phyloP scores from a whole-genome alignment of 2,329 filamentous ascomycete genomes.

The Exserohilum rostratum region DNA sequence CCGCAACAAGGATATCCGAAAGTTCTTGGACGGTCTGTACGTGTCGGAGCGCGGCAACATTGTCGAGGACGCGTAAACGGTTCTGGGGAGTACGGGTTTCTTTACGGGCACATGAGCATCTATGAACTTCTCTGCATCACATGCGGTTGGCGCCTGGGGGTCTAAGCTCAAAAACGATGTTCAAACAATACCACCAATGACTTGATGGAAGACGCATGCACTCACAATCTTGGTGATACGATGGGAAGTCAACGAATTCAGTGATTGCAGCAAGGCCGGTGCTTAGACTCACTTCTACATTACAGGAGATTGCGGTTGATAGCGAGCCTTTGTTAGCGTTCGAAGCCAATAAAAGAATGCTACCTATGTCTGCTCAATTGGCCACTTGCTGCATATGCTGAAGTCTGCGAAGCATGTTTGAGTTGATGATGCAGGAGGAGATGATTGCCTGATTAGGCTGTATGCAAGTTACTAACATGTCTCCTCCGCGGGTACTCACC shows the following conservation, averaged over 20 bases:
- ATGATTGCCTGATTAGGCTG: too few relatives aligned
- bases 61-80: constrained; percentile 63
- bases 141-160: constrained; percentile 48
- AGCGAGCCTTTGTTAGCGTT: constrained; percentile 3
- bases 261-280: constrained; percentile 7
- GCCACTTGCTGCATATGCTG: not conserved
- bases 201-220: constrained; percentile 31
- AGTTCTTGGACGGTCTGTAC: constrained; percentile 99
- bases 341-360: constrained; percentile 4
- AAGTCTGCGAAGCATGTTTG: too few relatives aligned
- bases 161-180: constrained; percentile 48
- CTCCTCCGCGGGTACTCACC: constrained; percentile 9
- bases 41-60: constrained; percentile 99
- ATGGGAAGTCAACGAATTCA: constrained; percentile 12
- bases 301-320: constrained; percentile 4
- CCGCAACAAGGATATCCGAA: constrained; percentile 99
- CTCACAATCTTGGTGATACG: constrained; percentile 12
- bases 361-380: not conserved
- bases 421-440: too few relatives aligned
- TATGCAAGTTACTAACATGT: too few relatives aligned
- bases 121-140: constrained; percentile 50
- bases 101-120: constrained; percentile 50
- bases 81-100: constrained; percentile 45
- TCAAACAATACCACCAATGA: constrained; percentile 46
- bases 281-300: constrained; percentile 9